phyloP scores from a whole-genome alignment of 208 protist species.

The Leishmania martiniquensis region DNA sequence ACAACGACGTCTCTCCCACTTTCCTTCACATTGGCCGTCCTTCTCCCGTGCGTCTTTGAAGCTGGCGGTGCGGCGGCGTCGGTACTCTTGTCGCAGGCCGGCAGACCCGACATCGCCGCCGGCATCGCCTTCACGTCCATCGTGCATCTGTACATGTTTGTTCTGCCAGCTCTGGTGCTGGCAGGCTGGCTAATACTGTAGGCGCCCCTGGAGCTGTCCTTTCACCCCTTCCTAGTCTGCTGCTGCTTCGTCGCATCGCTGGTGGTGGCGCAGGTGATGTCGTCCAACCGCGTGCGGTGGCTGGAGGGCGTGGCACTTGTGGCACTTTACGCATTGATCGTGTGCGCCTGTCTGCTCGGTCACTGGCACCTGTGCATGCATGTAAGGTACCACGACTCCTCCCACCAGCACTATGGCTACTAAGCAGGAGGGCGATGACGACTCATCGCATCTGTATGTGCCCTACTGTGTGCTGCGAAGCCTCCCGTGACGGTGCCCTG shows the following conservation, averaged over 20 bases:
- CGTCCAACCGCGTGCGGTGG: slow-evolving; percentile 54
- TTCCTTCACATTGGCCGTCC: slow-evolving; percentile 54
- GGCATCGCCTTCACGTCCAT: slow-evolving; percentile 71
- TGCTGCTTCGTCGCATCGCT: slow-evolving; percentile 68
- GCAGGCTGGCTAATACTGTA: slow-evolving; percentile 19
- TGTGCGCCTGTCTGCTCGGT: slow-evolving; percentile 43
- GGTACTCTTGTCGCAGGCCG: slow-evolving; percentile 53
- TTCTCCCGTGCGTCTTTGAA: slow-evolving; percentile 71
- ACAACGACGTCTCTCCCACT: slow-evolving; percentile 32
- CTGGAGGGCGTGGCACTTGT: slow-evolving; percentile 74
- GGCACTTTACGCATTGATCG: slow-evolving; percentile 54
- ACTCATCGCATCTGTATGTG: too few relatives aligned
- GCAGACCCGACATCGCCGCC: slow-evolving; percentile 77
- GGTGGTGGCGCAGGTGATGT: slow-evolving; percentile 52
- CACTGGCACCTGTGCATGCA: slow-evolving; percentile 41
- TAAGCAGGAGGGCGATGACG: too few relatives aligned
- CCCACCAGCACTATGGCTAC: too few relatives aligned
- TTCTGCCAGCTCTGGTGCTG: slow-evolving; percentile 64
- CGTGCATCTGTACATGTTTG: slow-evolving; percentile 75
- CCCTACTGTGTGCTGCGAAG: not conserved
- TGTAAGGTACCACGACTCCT: not conserved
- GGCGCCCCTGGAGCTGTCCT: slow-evolving; percentile 58
- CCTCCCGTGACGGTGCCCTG: not conserved
- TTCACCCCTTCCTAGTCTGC: slow-evolving; percentile 61
- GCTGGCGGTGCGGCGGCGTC: slow-evolving; percentile 52